These are phyloP conservation scores for Penicillium sp. DNA, from an alignment of 2,329 filamentous ascomycete genomes.

Conservation along the genomic window DNA sequence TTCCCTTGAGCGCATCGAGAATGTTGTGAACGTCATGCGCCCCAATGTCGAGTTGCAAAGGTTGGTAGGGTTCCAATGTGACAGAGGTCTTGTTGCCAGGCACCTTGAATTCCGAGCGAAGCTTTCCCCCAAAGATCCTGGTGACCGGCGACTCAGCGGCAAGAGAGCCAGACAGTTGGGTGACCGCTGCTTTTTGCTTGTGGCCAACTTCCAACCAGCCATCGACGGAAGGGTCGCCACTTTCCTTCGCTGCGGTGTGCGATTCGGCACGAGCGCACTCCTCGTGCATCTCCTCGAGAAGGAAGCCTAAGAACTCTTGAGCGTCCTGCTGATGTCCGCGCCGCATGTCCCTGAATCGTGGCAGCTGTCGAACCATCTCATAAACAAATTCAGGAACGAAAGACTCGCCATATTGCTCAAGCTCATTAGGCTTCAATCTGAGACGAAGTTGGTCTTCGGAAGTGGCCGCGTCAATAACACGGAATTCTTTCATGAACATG, in stretches of 20 bases:
- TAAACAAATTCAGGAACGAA: constrained; percentile 96
- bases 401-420: constrained; percentile 86
- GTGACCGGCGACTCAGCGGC: constrained; percentile 78
- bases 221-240: constrained; percentile 49
- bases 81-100: constrained; percentile 87
- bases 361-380: constrained; percentile 80
- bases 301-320: constrained; percentile 91
- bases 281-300: constrained; percentile 89
- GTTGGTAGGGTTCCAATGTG: constrained; percentile 89
- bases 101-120: constrained; percentile 85
- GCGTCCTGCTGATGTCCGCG: constrained; percentile 97
- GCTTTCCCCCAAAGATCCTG: constrained; percentile 89
- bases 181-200: constrained; percentile 83
- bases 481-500: constrained; percentile 93
- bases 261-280: constrained; percentile 81
- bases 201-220: constrained; percentile 95
- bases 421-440: constrained; percentile 74
- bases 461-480: constrained; percentile 74
- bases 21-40: constrained; percentile 85
- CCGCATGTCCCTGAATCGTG: constrained; percentile 88
- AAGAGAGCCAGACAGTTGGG: constrained; percentile 76
- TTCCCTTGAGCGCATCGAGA: constrained; percentile 78
- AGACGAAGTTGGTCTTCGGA: constrained; percentile 72
- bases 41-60: constrained; percentile 91
- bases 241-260: constrained; percentile 44